Evolutionary conservation across 1,284 basidiomycete genomes (phyloP).

Genomic region (Ganoderma sinense): DNA sequence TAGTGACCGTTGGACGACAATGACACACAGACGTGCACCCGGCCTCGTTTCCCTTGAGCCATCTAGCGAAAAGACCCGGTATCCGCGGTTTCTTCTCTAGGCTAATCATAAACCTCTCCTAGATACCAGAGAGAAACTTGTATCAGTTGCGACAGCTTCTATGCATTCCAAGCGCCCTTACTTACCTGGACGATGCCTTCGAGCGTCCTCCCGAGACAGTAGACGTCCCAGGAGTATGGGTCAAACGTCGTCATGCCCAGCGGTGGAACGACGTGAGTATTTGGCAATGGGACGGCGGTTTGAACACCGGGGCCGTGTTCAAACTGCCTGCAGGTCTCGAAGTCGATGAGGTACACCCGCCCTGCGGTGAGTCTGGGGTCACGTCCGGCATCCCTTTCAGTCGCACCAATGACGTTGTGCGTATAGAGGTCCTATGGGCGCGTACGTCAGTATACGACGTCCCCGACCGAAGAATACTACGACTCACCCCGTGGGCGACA

Average conservation of each 20-base stretch:
- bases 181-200: background rate
- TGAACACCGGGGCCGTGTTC: background rate
- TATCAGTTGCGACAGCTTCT: background rate
- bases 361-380: background rate
- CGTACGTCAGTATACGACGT: background rate
- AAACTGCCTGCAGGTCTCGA: background rate
- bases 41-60: background rate
- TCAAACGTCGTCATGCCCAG: slow-evolving; percentile 1
- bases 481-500: background rate
- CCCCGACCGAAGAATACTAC: too few relatives aligned
- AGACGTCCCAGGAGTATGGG: background rate
- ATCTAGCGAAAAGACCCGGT: background rate
- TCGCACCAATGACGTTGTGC: background rate
- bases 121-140: background rate
- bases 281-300: too few relatives aligned
- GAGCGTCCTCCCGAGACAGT: background rate
- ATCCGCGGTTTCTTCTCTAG: background rate
- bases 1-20: background rate
- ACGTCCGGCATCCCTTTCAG: background rate
- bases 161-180: background rate
- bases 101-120: background rate
- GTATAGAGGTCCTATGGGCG: background rate
- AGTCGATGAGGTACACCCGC: background rate
- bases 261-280: too few relatives aligned
- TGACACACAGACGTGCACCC: background rate